Evolutionary conservation across 371 early-diverging fungal species (phyloP).

Genomic region (Mortierella sp.): DNA sequence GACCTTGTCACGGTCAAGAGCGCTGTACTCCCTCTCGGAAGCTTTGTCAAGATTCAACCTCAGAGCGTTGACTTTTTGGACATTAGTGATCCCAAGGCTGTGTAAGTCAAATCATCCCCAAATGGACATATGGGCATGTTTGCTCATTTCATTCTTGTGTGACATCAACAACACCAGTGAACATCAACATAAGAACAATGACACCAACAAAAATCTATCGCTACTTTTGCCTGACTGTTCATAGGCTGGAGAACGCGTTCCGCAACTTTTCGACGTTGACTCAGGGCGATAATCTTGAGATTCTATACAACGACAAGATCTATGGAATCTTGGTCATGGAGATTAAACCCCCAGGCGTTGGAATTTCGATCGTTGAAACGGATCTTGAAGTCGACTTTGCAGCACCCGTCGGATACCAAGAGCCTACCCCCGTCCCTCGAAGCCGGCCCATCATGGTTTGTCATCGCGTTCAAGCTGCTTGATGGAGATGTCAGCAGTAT

Average conservation of each 20-base stretch:
- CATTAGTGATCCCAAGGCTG: slow-evolving; percentile 98
- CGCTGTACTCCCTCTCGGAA: slow-evolving; percentile 88
- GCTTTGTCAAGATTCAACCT: slow-evolving; percentile 97
- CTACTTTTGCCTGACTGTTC: neutral
- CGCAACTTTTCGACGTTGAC: slow-evolving; percentile 97
- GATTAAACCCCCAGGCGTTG: slow-evolving; percentile 86
- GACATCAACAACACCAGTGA: neutral
- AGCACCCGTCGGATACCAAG: slow-evolving; percentile 98
- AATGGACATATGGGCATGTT: too few relatives aligned
- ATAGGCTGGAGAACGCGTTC: slow-evolving; percentile 95
- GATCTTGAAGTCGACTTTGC: slow-evolving; percentile 99
- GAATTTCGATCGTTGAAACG: slow-evolving; percentile 98
- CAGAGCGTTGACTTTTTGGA: slow-evolving; percentile 98
- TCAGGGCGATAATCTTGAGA: slow-evolving; percentile 93
- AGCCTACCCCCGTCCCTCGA: slow-evolving; percentile 76
- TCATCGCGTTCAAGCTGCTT: neutral
- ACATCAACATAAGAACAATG: neutral
- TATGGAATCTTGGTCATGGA: slow-evolving; percentile 96
- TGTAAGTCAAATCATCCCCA: slow-evolving; percentile 65
- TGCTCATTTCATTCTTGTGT: neutral
- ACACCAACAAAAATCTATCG: neutral
- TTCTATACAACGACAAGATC: slow-evolving; percentile 91
- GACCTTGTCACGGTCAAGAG: slow-evolving; percentile 87
- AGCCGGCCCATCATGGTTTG: slow-evolving; percentile 61
- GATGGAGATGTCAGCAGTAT: neutral